These are phyloP conservation scores for Dendrobium officinale DNA, from an alignment of 106 monocot genomes.

Conservation along the genomic window DNA sequence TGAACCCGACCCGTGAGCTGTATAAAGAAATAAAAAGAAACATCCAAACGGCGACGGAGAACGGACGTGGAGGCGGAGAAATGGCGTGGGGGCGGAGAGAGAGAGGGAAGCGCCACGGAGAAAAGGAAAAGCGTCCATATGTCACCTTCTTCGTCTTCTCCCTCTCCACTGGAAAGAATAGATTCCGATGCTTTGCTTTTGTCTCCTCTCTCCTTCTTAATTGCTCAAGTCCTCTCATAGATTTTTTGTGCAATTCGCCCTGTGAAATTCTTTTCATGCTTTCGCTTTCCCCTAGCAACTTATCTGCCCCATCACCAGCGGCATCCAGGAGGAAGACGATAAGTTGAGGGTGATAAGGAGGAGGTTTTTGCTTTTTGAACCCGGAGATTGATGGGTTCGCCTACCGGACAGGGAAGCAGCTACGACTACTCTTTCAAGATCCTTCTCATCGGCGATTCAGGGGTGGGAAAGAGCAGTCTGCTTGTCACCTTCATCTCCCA, in stretches of 20 bases:
- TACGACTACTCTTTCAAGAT: constrained; percentile 59
- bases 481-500: constrained; percentile 47
- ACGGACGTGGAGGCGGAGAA: neutral
- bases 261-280: neutral
- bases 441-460: constrained; percentile 57
- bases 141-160: neutral
- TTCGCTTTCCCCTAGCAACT: neutral
- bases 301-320: neutral
- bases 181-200: constrained; percentile 2
- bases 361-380: neutral
- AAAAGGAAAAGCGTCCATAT: constrained; percentile 9
- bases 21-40: too few relatives aligned
- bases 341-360: neutral
- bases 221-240: neutral
- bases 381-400: constrained; percentile 12
- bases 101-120: neutral
- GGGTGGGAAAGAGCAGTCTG: constrained; percentile 59
- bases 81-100: constrained; percentile 1
- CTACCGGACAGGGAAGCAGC: constrained; percentile 9
- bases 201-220: neutral
- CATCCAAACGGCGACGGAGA: too few relatives aligned
- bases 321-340: neutral
- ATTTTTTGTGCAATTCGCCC: too few relatives aligned
- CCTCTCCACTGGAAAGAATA: neutral
- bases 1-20: too few relatives aligned